Evolutionary conservation across 176 grass and related monocot genomes (phyloP).

Genomic region (Ensete ventricosum): DNA sequence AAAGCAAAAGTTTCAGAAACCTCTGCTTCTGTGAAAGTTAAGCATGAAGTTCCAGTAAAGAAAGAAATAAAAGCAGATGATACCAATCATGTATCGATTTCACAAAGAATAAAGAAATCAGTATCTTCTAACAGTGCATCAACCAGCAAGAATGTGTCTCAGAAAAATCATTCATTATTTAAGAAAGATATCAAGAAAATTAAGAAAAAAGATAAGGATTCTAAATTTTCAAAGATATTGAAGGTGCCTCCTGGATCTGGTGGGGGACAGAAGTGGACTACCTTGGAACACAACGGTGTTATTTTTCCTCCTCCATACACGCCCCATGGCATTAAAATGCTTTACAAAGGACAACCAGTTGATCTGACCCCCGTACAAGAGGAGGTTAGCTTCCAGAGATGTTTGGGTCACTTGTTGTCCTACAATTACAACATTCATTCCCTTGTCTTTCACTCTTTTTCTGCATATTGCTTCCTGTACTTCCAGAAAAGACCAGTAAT

Average conservation of each 20-base stretch:
- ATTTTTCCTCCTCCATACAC: slow-evolving; percentile 89
- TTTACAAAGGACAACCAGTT: slow-evolving; percentile 73
- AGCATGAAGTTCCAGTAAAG: slow-evolving; percentile 16
- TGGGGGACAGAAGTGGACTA: slow-evolving; percentile 83
- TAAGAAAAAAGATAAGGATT: slow-evolving; percentile 55
- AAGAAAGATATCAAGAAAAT: slow-evolving; percentile 62
- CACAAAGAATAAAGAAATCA: slow-evolving; percentile 44
- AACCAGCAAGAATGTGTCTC: slow-evolving; percentile 32
- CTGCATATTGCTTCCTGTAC: slow-evolving; percentile 4
- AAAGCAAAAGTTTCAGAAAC: slow-evolving; percentile 45
- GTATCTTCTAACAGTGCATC: slow-evolving; percentile 50
- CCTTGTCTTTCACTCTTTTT: slow-evolving; percentile 8
- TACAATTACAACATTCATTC: not conserved
- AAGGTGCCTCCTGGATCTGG: slow-evolving; percentile 85
- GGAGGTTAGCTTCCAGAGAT: slow-evolving; percentile 47
- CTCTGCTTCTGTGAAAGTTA: slow-evolving; percentile 18
- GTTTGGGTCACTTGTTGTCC: not conserved
- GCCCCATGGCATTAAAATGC: slow-evolving; percentile 89
- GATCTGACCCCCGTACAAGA: slow-evolving; percentile 86
- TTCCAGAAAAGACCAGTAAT: not conserved
- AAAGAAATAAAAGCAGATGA: slow-evolving; percentile 43
- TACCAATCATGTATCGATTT: slow-evolving; percentile 34
- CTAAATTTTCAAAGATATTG: slow-evolving; percentile 51
- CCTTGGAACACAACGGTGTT: slow-evolving; percentile 73
- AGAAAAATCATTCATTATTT: slow-evolving; percentile 43